These are phyloP conservation scores for Zymoseptoria crescenta DNA, from an alignment of 2,329 filamentous ascomycete genomes.

Conservation along the genomic window DNA sequence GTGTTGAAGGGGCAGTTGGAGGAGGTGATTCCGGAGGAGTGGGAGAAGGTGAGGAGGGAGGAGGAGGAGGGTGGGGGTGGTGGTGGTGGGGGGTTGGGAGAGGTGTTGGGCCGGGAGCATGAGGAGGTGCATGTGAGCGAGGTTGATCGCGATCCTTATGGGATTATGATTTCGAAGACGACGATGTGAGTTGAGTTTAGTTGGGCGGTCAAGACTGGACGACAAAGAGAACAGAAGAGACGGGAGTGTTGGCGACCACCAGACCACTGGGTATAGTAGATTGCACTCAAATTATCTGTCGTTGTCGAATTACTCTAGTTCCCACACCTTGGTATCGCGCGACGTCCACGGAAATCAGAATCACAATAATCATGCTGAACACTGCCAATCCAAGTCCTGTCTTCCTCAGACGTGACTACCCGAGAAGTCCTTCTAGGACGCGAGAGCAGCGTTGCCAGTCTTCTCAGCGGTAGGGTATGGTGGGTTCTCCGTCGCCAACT, in stretches of 20 bases:
- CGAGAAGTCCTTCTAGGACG: conserved; percentile 12
- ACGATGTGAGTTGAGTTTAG: conserved; percentile 22
- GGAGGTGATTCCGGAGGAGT: conserved; percentile 47
- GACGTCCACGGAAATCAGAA: not conserved
- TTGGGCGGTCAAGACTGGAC: not conserved
- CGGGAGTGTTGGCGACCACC: no score
- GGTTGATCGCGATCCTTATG: conserved; percentile 80
- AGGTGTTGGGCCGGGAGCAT: conserved; percentile 45
- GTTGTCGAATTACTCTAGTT: not conserved
- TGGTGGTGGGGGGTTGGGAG: conserved; percentile 34
- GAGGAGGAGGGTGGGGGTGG: conserved; percentile 32
- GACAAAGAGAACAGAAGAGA: no score
- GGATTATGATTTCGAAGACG: conserved; percentile 50
- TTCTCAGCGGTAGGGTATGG: conserved; percentile 15
- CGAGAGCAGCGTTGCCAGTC: conserved; percentile 14
- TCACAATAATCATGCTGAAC: not conserved
- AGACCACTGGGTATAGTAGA: not conserved
- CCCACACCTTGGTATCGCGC: not conserved
- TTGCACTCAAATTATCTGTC: not conserved
- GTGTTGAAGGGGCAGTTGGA: conserved; percentile 62
- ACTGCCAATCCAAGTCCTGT: not conserved
- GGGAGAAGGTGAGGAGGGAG: conserved; percentile 42
- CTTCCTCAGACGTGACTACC: not conserved
- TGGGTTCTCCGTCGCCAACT: conserved; percentile 1
- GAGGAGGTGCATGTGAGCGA: conserved; percentile 67